Conservation (phyloP, 2,329 filamentous ascomycete species). For the Fusarium annulatum region DNA sequence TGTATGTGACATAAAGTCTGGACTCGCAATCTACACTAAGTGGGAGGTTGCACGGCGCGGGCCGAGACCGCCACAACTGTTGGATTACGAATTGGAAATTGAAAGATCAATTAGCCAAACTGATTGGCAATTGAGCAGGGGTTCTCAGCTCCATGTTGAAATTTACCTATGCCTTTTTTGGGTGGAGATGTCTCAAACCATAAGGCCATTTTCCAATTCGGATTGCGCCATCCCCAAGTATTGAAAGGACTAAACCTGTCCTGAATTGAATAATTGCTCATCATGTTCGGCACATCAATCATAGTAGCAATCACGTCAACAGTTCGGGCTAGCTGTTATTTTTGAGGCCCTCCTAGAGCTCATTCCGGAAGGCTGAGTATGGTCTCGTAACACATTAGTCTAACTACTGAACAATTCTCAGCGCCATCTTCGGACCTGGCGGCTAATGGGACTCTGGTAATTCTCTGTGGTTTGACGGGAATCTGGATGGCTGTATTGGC, state of each 20-base stretch:
- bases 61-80: neutral
- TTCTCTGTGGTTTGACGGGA: too few species aligned
- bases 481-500: too few species aligned
- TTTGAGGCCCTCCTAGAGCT: neutral
- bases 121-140: neutral
- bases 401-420: rapidly evolving
- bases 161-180: neutral
- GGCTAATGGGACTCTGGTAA: too few species aligned
- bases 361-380: neutral
- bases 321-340: rapidly evolving
- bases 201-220: neutral
- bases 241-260: neutral
- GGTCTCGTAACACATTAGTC: rapidly evolving
- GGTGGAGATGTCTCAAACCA: neutral
- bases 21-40: neutral
- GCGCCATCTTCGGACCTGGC: too few species aligned
- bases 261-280: neutral
- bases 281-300: rapidly evolving
- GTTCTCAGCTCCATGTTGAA: neutral
- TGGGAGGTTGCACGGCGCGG: neutral
- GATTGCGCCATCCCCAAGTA: neutral
- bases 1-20: neutral
- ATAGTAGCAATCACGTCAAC: neutral
- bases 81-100: neutral
- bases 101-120: neutral